Percentiles rank a stretch among this genome's conserved stretches.
Conservation (phyloP, 2,329 filamentous ascomycete species). For the Gyromitra esculenta region DNA sequence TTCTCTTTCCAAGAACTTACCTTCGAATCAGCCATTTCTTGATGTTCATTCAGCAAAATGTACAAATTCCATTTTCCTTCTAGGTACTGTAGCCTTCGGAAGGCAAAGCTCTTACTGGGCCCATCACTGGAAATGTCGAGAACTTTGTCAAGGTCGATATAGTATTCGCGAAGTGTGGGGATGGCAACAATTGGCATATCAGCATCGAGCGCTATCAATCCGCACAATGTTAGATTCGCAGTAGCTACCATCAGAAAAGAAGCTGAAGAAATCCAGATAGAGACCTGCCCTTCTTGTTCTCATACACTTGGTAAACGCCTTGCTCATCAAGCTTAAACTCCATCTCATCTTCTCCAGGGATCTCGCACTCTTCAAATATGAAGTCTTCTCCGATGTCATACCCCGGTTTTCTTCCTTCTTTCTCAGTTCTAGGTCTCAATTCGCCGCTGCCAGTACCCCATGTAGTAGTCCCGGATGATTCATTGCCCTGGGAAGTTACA, state of each 20-base stretch:
- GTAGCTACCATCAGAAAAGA: neutral
- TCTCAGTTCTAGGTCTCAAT: conserved; percentile 47
- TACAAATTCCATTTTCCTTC: conserved; percentile 98
- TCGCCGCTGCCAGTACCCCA: conserved; percentile 44
- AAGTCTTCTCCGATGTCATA: conserved; percentile 94
- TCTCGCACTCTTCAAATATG: conserved; percentile 76
- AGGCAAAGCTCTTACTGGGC: conserved; percentile 96
- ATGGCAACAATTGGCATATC: conserved; percentile 79
- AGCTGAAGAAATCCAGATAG: neutral
- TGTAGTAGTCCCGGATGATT: conserved; percentile 57
- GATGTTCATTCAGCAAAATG: conserved; percentile 91
- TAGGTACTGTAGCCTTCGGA: conserved; percentile 90
- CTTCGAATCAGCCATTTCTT: conserved; percentile 97
- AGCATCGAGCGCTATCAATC: conserved; percentile 62
- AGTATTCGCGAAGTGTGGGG: conserved; percentile 94
- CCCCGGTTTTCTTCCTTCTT: conserved; percentile 74
- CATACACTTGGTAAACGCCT: conserved; percentile 92
- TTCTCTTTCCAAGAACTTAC: conserved; percentile 30
- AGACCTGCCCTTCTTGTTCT: conserved; percentile 69
- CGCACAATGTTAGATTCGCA: conserved; percentile 11
- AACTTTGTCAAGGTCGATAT: conserved; percentile 90
- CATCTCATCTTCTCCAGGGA: conserved; percentile 76
- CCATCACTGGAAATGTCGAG: conserved; percentile 92
- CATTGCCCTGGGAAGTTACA: conserved; percentile 57
- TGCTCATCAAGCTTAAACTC: conserved; percentile 81